phyloP scores from a whole-genome alignment of 352 stramenopile species.

The Phytophthora crassamura region DNA sequence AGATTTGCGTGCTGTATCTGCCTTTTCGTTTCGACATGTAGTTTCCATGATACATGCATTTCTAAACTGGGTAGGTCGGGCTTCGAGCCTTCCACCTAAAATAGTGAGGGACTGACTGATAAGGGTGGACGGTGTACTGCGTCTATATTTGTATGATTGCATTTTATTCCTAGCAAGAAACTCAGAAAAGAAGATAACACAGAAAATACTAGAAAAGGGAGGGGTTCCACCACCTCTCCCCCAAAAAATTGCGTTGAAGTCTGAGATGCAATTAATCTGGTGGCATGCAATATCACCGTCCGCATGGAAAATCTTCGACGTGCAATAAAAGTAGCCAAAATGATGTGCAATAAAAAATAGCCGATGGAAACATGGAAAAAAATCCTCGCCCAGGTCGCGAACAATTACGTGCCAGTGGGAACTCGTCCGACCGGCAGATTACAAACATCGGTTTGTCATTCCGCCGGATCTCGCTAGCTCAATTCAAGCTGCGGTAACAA shows the following conservation, averaged over 20 bases:
- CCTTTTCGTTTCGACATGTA: no score
- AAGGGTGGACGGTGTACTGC: no score
- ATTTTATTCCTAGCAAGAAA: background rate
- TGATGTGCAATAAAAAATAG: background rate
- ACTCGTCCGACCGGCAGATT: background rate
- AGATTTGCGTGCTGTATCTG: no score
- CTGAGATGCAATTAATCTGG: background rate
- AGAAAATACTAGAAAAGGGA: background rate
- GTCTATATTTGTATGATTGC: background rate
- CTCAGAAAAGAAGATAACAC: background rate
- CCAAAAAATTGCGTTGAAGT: no score
- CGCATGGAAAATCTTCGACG: background rate
- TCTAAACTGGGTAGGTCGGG: no score
- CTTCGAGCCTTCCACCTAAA: background rate
- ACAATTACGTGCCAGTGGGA: conserved; percentile 13
- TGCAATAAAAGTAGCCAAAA: background rate
- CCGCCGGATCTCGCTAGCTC: background rate
- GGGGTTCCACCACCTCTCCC: no score
- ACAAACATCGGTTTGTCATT: conserved; percentile 16
- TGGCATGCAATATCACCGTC: no score
- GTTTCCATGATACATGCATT: no score
- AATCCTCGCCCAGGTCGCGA: no score
- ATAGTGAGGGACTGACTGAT: background rate
- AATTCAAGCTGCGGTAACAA: conserved; percentile 1
- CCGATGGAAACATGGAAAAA: background rate